Evolutionary conservation across 257 asterid species (phyloP).

Genomic region (Ilex aquifolium): DNA sequence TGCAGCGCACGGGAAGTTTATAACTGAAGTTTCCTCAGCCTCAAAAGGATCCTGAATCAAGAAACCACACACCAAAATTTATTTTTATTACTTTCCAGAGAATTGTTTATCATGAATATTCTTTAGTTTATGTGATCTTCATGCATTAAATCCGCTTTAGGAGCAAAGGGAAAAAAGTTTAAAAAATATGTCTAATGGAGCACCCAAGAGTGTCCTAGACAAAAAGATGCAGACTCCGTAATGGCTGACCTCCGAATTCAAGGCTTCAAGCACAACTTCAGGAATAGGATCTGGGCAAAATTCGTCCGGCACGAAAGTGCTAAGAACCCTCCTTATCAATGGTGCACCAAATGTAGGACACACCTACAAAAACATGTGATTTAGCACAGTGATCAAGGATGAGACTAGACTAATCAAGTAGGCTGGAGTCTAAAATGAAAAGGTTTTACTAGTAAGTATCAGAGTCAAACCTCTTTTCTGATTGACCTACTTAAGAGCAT

Average conservation of each 20-base stretch:
- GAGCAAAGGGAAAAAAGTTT: neutral
- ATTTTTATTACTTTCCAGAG: too few relatives aligned
- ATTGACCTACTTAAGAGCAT: constrained; percentile 53
- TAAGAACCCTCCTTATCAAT: constrained; percentile 59
- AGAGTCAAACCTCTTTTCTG: constrained; percentile 59
- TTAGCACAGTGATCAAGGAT: constrained; percentile 5
- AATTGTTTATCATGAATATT: too few relatives aligned
- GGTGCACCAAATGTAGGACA: constrained; percentile 67
- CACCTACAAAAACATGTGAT: constrained; percentile 36
- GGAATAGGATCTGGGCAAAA: constrained; percentile 76
- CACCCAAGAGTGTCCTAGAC: too few relatives aligned
- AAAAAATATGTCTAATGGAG: too few relatives aligned
- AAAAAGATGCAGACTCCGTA: neutral
- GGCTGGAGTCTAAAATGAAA: neutral
- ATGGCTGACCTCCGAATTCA: constrained; percentile 55
- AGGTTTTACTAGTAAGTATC: constrained; percentile 2
- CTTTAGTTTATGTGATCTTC: neutral
- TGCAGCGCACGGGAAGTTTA: constrained; percentile 57
- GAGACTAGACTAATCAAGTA: neutral
- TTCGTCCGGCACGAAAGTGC: constrained; percentile 64
- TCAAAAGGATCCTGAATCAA: constrained; percentile 40
- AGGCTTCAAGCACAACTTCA: constrained; percentile 56
- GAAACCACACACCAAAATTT: neutral
- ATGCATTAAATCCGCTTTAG: neutral
- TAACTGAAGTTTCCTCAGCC: constrained; percentile 37